Percentiles rank a stretch among this genome's conserved stretches.
Conservation (phyloP, 306 rosid species). For the Prunus kanzakura region DNA sequence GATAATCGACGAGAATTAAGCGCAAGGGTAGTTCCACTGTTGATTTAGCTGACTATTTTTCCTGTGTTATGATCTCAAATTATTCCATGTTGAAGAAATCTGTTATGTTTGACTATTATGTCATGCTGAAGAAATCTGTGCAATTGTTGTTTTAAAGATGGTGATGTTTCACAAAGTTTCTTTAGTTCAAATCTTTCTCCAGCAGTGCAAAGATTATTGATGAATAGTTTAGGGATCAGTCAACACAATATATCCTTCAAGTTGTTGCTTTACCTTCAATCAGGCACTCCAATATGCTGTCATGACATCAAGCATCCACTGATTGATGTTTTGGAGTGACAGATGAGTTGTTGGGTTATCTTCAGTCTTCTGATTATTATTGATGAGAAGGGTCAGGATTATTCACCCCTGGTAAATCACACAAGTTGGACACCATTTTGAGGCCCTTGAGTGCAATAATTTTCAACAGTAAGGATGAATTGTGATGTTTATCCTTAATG, state of each 20-base stretch:
- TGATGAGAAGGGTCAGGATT: neutral
- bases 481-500: neutral
- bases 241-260: neutral
- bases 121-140: constrained; percentile 6
- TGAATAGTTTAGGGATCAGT: neutral
- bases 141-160: constrained; percentile 13
- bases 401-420: neutral
- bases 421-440: neutral
- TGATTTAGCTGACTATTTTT: constrained; percentile 31
- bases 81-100: neutral
- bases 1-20: constrained; percentile 73
- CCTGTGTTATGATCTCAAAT: neutral
- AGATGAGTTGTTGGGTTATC: neutral
- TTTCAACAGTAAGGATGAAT: neutral
- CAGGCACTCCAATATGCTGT: neutral
- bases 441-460: neutral
- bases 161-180: constrained; percentile 5
- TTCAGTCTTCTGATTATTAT: neutral
- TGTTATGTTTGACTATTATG: neutral
- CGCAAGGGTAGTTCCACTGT: constrained; percentile 67
- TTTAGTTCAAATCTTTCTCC: neutral
- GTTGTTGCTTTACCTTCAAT: neutral
- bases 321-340: neutral
- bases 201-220: neutral
- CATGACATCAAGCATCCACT: neutral